phyloP scores from a whole-genome alignment of 495 filamentous ascomycete species.

The Trichoderma gamsii region DNA sequence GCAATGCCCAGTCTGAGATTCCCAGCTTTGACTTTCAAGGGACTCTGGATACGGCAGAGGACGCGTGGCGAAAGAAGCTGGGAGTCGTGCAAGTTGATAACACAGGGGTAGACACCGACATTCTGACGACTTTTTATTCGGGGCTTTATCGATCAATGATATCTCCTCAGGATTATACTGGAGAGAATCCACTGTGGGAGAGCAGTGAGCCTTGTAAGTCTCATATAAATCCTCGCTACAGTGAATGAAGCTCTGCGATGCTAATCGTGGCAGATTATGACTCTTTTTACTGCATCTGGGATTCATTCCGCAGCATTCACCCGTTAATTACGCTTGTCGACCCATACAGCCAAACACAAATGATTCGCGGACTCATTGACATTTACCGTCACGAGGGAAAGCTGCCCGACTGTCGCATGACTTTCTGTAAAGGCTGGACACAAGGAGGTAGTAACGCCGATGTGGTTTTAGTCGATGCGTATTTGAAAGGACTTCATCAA shows the following conservation, averaged over 20 bases:
- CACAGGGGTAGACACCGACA: constrained; percentile 42
- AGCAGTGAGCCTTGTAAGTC: constrained; percentile 52
- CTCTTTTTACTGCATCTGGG: constrained; percentile 63
- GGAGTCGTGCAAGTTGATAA: constrained; percentile 46
- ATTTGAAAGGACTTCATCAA: constrained; percentile 55
- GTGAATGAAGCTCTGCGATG: not conserved
- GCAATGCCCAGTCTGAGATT: constrained; percentile 55
- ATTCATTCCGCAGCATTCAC: constrained; percentile 63
- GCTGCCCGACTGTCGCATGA: constrained; percentile 60
- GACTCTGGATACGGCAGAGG: constrained; percentile 42
- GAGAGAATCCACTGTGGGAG: constrained; percentile 65
- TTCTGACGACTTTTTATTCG: constrained; percentile 57
- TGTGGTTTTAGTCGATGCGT: constrained; percentile 59
- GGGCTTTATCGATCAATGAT: constrained; percentile 60
- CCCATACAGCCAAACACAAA: constrained; percentile 52
- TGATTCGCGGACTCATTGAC: constrained; percentile 60
- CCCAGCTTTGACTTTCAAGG: constrained; percentile 50
- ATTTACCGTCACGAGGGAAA: constrained; percentile 61
- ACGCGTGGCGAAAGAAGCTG: constrained; percentile 55
- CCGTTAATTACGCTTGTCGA: constrained; percentile 61
- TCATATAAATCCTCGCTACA: not conserved
- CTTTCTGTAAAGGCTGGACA: constrained; percentile 57
- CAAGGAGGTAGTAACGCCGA: constrained; percentile 72
- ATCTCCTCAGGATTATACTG: constrained; percentile 65
- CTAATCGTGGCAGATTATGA: constrained; percentile 45